phyloP scores from a whole-genome alignment of 1,284 basidiomycete genomes.

The Irpex lacteus region DNA sequence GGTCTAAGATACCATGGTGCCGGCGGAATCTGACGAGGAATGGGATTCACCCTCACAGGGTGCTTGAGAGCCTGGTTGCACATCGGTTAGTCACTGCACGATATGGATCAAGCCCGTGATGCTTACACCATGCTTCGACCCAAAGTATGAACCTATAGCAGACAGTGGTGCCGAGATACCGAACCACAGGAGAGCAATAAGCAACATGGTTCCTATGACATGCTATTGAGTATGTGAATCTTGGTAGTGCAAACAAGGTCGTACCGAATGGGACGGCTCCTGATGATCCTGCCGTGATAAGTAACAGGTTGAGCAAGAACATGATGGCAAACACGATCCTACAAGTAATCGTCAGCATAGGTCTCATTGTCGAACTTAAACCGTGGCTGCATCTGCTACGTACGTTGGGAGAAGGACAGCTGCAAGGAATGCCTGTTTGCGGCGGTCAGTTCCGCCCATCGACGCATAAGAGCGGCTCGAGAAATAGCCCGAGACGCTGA shows the following conservation, averaged over 20 bases:
- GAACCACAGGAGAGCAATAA: constrained; percentile 94
- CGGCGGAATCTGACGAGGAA: constrained; percentile 90
- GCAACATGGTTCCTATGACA: constrained; percentile 76
- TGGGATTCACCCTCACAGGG: constrained; percentile 89
- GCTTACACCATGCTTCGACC: constrained; percentile 84
- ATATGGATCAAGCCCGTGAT: background rate
- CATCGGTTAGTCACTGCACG: constrained; percentile 7
- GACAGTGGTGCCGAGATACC: constrained; percentile 89
- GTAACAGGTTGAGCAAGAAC: constrained; percentile 85
- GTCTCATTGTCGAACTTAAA: background rate
- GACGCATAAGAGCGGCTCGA: constrained; percentile 85
- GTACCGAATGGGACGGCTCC: constrained; percentile 94
- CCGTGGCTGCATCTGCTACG: constrained; percentile 22
- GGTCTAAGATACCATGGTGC: constrained; percentile 80
- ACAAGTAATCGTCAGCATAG: constrained; percentile 1
- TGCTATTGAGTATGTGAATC: background rate
- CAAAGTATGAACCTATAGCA: constrained; percentile 73
- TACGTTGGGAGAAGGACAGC: constrained; percentile 88
- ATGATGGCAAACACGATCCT: constrained; percentile 81
- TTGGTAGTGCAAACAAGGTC: constrained; percentile 15
- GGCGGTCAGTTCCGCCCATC: constrained; percentile 77
- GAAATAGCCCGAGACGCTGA: constrained; percentile 85
- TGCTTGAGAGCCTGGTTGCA: constrained; percentile 60
- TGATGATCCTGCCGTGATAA: constrained; percentile 84
- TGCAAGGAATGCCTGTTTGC: constrained; percentile 85